Conservation (phyloP, 305 asterid genomes). For the Fraxinus ornus region DNA sequence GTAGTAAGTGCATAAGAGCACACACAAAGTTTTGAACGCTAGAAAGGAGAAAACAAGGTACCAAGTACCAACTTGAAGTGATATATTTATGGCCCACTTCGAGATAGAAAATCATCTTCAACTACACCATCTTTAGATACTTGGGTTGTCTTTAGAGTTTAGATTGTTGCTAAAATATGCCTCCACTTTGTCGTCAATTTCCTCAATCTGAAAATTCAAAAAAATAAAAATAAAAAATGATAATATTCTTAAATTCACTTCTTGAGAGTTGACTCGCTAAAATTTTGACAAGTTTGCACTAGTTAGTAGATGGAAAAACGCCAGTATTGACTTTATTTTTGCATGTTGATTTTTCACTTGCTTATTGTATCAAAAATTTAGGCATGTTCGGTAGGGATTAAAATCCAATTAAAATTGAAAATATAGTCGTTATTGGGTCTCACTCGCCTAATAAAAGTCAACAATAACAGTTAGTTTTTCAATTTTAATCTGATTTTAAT, state of each 20-base stretch:
- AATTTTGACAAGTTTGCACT: not conserved
- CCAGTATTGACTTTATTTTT: not conserved
- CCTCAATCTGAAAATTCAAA: not conserved
- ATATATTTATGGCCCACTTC: not conserved
- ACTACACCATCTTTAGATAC: not conserved
- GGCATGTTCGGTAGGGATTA: too few species aligned
- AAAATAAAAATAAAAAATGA: not conserved
- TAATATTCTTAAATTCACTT: not conserved
- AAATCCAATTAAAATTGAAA: too few species aligned
- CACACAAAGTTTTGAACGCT: not conserved
- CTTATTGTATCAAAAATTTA: not conserved
- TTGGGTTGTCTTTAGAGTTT: not conserved
- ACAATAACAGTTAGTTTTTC: too few species aligned
- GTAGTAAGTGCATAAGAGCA: not conserved
- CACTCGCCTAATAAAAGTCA: too few species aligned
- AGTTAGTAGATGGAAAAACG: not conserved
- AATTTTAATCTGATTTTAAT: too few species aligned
- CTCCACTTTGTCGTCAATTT: slow-evolving; percentile 1
- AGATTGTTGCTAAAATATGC: not conserved
- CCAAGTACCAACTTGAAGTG: not conserved
- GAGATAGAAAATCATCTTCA: not conserved
- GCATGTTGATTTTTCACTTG: not conserved
- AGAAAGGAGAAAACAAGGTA: not conserved
- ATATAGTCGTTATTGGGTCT: too few species aligned
- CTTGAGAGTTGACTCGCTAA: not conserved